A percentile compares a stretch with the other conserved stretches of the same genome.
These are phyloP conservation scores for Suillus hirtellus DNA, from an alignment of 768 basidiomycete genomes.

Conservation along the genomic window DNA sequence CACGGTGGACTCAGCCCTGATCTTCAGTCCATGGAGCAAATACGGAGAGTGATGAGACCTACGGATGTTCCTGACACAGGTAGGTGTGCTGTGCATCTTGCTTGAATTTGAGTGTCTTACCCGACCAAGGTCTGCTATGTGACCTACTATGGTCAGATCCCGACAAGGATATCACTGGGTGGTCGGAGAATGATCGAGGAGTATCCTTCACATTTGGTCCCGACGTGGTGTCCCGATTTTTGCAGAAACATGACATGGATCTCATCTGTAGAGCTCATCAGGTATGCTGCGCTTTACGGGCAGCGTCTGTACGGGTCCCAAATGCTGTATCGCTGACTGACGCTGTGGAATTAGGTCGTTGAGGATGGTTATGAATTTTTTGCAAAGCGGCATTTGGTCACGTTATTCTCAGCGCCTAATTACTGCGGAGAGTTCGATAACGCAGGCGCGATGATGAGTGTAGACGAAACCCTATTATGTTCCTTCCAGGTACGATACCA, in stretches of 20 bases:
- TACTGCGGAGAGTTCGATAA: conserved; percentile 98
- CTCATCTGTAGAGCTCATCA: conserved; percentile 98
- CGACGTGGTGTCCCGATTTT: conserved; percentile 95
- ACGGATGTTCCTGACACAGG: conserved; percentile 99
- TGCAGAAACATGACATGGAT: conserved; percentile 99
- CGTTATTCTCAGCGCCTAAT: conserved; percentile 95
- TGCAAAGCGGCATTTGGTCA: conserved; percentile 95
- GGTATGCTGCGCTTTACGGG: conserved; percentile 46
- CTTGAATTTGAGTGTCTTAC: neutral
- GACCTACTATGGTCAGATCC: conserved; percentile 99
- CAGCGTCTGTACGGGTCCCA: conserved; percentile 7
- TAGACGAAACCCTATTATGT: conserved; percentile 95
- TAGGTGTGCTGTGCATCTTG: conserved; percentile 35
- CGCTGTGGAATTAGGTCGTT: conserved; percentile 64
- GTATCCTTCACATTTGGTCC: conserved; percentile 99
- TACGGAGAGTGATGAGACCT: conserved; percentile 97
- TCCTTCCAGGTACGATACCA: conserved; percentile 84
- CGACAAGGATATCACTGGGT: conserved; percentile 98
- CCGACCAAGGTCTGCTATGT: conserved; percentile 75
- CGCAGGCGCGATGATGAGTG: conserved; percentile 99
- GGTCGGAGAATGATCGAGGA: conserved; percentile 99
- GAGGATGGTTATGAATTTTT: conserved; percentile 99
- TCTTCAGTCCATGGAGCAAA: conserved; percentile 99
- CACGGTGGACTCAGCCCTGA: conserved; percentile 97
- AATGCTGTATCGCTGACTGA: conserved; percentile 12